Evolutionary conservation across 176 grass and related monocot species (phyloP).

Genomic region (Dactylis glomerata): DNA sequence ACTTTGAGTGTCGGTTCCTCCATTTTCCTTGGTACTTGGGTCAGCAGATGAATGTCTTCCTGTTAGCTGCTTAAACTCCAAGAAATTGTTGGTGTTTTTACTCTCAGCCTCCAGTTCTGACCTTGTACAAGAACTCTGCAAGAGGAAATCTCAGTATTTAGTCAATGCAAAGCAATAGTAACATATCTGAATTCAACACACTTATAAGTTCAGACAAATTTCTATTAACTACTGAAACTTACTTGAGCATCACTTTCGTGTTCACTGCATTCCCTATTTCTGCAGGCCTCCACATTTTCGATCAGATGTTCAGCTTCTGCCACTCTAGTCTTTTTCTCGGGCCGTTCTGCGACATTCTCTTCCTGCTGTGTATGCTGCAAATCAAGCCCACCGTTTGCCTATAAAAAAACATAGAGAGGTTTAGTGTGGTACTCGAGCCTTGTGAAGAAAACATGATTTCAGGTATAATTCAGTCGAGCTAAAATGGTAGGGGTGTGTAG

Average conservation of each 20-base stretch:
- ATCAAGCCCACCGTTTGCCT: slow-evolving; percentile 58
- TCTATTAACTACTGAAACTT: slow-evolving; percentile 42
- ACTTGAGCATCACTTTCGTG: slow-evolving; percentile 98
- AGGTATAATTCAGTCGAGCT: neutral
- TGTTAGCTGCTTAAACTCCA: slow-evolving; percentile 38
- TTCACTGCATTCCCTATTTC: slow-evolving; percentile 70
- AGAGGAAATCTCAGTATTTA: slow-evolving; percentile 27
- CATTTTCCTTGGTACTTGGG: neutral
- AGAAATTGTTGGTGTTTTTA: slow-evolving; percentile 44
- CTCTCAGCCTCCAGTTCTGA: slow-evolving; percentile 88
- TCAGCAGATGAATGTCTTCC: slow-evolving; percentile 8
- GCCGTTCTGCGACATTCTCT: slow-evolving; percentile 30
- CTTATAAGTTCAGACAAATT: neutral
- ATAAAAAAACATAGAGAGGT: slow-evolving; percentile 23
- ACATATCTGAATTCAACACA: slow-evolving; percentile 10
- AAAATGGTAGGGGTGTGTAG: slow-evolving; percentile 2
- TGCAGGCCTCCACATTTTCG: slow-evolving; percentile 16
- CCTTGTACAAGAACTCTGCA: slow-evolving; percentile 96
- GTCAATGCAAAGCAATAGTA: slow-evolving; percentile 20
- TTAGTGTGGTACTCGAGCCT: neutral
- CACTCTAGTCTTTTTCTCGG: neutral
- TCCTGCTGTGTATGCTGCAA: slow-evolving; percentile 47
- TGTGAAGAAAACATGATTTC: neutral
- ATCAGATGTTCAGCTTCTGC: slow-evolving; percentile 31
- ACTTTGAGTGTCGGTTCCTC: slow-evolving; percentile 26